These are phyloP conservation scores for Epithemia pelagica DNA, from an alignment of 108 stramenopile species.

Conservation along the genomic window DNA sequence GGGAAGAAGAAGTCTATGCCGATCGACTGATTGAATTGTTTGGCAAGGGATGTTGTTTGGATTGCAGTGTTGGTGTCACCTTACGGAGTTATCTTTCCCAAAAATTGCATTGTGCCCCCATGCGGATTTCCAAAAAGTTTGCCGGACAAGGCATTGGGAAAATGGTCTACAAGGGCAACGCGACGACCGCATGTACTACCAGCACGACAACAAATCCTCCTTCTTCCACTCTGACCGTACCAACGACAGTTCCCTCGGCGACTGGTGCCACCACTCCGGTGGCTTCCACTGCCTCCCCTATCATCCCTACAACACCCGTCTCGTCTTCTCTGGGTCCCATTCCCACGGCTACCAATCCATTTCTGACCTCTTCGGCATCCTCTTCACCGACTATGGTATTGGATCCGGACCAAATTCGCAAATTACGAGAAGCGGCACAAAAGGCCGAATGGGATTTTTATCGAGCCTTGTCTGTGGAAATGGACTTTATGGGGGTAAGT, in stretches of 20 bases:
- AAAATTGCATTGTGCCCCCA: conserved; percentile 91
- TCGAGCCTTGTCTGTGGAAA: background rate
- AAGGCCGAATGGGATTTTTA: background rate
- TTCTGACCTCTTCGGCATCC: background rate
- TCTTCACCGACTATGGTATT: background rate
- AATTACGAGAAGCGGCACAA: background rate
- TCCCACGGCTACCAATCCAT: background rate
- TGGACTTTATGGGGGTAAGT: background rate
- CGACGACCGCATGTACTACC: conserved; percentile 4
- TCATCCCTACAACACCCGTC: too few species aligned
- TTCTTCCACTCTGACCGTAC: background rate
- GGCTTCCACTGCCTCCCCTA: background rate
- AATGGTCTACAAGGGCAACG: conserved; percentile 17
- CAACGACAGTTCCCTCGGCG: background rate
- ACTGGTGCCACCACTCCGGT: background rate
- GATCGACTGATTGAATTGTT: conserved; percentile 81
- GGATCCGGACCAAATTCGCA: background rate
- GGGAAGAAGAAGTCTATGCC: conserved; percentile 91
- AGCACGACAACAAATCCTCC: background rate
- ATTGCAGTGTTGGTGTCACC: conserved; percentile 87
- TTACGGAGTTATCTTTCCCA: conserved; percentile 82
- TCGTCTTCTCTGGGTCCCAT: too few species aligned
- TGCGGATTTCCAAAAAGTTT: conserved; percentile 90
- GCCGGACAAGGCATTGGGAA: conserved; percentile 42
- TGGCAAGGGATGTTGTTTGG: conserved; percentile 69